Evolutionary conservation across 164 flowering plant genomes (phyloP), one percentile per base, ranked within the genome.

Genomic region (Dillenia suffruticosa): DNA sequence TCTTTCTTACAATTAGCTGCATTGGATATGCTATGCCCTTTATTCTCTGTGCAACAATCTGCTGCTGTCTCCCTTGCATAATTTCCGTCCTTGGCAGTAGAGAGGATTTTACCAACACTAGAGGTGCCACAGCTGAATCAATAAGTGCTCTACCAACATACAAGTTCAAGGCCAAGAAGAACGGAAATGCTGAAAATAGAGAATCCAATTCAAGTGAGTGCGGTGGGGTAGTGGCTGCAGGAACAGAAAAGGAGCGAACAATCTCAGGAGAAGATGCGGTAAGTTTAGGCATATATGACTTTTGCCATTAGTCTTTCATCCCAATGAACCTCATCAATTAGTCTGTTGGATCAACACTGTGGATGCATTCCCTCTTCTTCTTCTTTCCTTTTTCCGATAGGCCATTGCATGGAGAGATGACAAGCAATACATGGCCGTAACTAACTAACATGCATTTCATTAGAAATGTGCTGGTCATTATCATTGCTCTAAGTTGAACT

Each of bases 21-120:
- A 86, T 94, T 43, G 98, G 98, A 8, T 94, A 94, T 61, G 98
- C 97, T 12, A 89, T 90, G 98, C 98, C 88, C 14, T 91, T 94
- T 76, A 87, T 94, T 66, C 74, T 91, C 19, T 94, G 96, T 70
- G 86, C 94, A 53, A 86, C 88, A 46, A 83, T 94, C 56, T 94
- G 98, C 75, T 94, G 97, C 77, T 94, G 98, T 82, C 73, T 91
- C 68, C 98, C 98, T 44, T 94, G 98, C 69, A 84, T 94, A 60
- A 84, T 91, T 19, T 87, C 97, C 11, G 55, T 84, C 51, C 84
- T 89, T 57, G 96, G 97, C 44, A 67, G 79, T 66, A 76, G 92
- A 22, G 98, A 91, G 72, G 94, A 94, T 76, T 65, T 85, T 57
- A 54, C 73, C 47, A 89, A 80, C 53, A 78, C 78, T 16, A 73